A percentile compares a stretch with the other conserved stretches of the same genome.
Evolutionary conservation across 176 grass and related monocot genomes (phyloP).

Genomic region (Aegilops sharonensis): DNA sequence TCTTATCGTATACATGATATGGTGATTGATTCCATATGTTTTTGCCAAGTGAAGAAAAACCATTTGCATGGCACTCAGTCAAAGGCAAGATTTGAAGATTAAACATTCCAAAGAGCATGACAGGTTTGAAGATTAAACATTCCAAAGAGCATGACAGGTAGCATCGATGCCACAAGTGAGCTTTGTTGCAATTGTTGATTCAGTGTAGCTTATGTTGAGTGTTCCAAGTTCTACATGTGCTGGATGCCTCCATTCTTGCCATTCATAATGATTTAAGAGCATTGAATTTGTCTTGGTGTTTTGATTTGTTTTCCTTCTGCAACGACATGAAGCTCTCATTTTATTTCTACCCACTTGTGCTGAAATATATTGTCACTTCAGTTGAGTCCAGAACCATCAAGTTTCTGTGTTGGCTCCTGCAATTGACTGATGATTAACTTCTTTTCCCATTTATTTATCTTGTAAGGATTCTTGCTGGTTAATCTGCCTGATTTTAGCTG

Average conservation of each 20-base stretch:
- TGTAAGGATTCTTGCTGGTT: too few relatives aligned
- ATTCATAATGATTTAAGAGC: background rate
- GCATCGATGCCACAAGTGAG: background rate
- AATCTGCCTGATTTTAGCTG: too few relatives aligned
- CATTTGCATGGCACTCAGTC: background rate
- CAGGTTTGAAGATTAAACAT: background rate
- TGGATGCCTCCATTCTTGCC: background rate
- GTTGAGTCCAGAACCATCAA: too few relatives aligned
- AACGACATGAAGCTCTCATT: background rate
- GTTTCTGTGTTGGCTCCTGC: too few relatives aligned
- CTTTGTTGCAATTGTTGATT: background rate
- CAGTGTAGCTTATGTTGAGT: background rate
- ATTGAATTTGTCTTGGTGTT: too few relatives aligned
- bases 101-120: too few relatives aligned
- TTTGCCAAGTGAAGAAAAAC: background rate
- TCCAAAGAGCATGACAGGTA: background rate
- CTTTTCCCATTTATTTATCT: too few relatives aligned
- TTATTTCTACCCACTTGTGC: background rate
- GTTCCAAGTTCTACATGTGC: background rate
- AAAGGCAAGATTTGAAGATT: background rate
- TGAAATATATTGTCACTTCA: background rate
- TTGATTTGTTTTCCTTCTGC: background rate
- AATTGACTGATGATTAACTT: too few relatives aligned
- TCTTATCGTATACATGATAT: background rate
- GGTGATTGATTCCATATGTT: background rate